Percentiles rank a stretch among this genome's conserved stretches.
phyloP scores from a whole-genome alignment of 176 grass and related monocot genomes.

The Pontederia paniculata region DNA sequence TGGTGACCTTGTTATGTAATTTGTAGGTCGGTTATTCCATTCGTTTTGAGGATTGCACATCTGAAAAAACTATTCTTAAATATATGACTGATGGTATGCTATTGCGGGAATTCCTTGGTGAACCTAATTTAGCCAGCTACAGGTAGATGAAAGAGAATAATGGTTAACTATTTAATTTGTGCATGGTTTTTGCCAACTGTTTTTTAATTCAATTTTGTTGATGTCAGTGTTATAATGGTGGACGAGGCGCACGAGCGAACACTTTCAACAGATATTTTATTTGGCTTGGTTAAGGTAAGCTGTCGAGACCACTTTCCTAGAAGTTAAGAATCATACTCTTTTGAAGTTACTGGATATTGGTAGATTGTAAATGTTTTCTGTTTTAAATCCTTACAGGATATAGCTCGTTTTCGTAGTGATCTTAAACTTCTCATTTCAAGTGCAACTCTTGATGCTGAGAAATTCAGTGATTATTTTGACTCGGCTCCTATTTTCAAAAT shows the following conservation, averaged over 20 bases:
- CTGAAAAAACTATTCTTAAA: conserved; percentile 88
- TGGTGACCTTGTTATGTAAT: conserved; percentile 6
- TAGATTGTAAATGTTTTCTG: background rate
- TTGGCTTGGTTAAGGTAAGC: conserved; percentile 85
- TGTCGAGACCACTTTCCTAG: background rate
- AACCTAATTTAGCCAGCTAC: conserved; percentile 87
- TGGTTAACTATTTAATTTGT: background rate
- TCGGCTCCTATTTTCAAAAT: conserved; percentile 85
- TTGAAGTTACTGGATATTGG: background rate
- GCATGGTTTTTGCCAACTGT: background rate
- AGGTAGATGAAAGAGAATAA: conserved; percentile 24
- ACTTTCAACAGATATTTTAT: conserved; percentile 89
- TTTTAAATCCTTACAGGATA: conserved; percentile 39
- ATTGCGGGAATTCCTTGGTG: conserved; percentile 86
- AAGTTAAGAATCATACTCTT: background rate
- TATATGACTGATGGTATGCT: conserved; percentile 99
- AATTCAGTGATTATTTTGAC: conserved; percentile 94
- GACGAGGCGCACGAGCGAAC: conserved; percentile 96
- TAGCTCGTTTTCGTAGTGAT: conserved; percentile 64
- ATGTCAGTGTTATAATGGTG: conserved; percentile 74
- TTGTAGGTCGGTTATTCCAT: conserved; percentile 92
- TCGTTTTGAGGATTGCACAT: conserved; percentile 97
- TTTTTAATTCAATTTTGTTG: conserved; percentile 5
- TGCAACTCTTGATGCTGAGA: conserved; percentile 87
- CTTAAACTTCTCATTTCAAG: conserved; percentile 93